Evolutionary conservation across 2,329 filamentous ascomycete species (phyloP).

Genomic region (Epichloe typhina): DNA sequence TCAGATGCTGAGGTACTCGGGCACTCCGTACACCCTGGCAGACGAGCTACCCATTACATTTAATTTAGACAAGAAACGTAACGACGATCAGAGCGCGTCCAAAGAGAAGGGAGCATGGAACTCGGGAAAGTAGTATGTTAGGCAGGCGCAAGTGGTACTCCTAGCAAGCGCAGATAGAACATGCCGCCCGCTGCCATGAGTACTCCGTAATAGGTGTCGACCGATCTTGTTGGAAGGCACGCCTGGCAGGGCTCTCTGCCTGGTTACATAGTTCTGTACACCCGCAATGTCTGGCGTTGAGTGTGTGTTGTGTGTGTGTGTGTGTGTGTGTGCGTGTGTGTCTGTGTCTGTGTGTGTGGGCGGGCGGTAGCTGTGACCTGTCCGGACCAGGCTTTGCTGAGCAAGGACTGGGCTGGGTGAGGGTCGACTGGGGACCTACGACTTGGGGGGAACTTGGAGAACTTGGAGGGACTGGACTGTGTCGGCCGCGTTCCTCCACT

Average conservation of each 20-base stretch:
- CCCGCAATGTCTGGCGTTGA: not conserved
- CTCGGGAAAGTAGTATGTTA: not conserved
- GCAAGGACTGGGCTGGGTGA: not conserved
- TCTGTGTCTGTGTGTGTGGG: not conserved
- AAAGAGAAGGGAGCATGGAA: not conserved
- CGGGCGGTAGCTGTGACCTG: slow-evolving; percentile 1
- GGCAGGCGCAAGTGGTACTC: not conserved
- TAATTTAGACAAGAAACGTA: too few species aligned
- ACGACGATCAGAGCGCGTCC: not conserved
- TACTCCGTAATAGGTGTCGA: too few species aligned
- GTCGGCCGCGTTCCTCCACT: slow-evolving; percentile 18
- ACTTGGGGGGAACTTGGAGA: not conserved
- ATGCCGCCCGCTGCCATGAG: not conserved
- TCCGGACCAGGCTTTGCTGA: not conserved
- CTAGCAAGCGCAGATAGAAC: not conserved
- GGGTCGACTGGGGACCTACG: too few species aligned
- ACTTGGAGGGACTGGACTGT: not conserved
- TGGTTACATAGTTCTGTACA: not conserved
- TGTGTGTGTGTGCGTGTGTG: not conserved
- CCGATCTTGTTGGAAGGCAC: not conserved
- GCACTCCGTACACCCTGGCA: not conserved
- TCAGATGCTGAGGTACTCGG: too few species aligned
- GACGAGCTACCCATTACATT: too few species aligned
- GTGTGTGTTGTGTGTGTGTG: not conserved
- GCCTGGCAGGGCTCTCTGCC: not conserved